Base-by-base conservation (phyloP, 352 stramenopile species). In the Phytophthora pini region DNA sequence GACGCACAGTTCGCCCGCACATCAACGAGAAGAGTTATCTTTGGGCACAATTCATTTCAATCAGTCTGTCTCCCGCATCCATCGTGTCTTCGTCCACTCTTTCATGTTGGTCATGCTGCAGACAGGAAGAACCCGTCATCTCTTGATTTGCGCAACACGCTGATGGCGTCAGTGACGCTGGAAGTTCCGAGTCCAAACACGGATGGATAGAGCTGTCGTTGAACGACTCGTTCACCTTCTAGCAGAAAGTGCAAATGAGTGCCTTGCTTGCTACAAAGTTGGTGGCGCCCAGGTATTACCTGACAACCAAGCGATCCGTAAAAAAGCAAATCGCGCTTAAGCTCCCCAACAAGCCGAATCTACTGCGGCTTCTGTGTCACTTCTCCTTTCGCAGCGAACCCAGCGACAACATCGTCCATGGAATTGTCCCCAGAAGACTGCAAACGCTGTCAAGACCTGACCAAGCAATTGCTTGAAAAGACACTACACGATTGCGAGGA, bases 401-500 rank as follows among this genome's bases (percentile, higher is more conserved):
- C 2, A 10, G 15, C 36, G 39, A 48, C 39, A n/a, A 20, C 34
- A 13, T 22, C 38, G 38, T 0, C n/a, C 32, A 51, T 74, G 50
- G 55, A 71, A 5, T 29, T 74, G 2, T 68, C 67, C 6, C 61
- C 22, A 7, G 24, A 68, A 24, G 67, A 74, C 12, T 54, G 46
- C 15, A 31, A 71, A 27, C 29, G 29, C 11, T 68, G 61, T 20
- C 61, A 52, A 7, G 50, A 63, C 7, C n/a, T 71, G 6, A 63
- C 63, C 9, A 51, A 41, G 5, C 54, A 68, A 43, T 43, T 74
- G 12, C 51, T 74, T 24, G 39, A 70, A 9, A 40, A 56, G 51
- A 60, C 67, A n/a, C 34, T 74, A 0, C 39, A 59, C n/a, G 61
- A 71, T 10, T 66, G 61, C 4, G 44, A 68, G 5, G 55, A 68